A percentile compares a stretch with the other conserved stretches of the same genome.
These are phyloP conservation scores for Ajuga reptans DNA, from an alignment of 305 asterid genomes.

Conservation along the genomic window DNA sequence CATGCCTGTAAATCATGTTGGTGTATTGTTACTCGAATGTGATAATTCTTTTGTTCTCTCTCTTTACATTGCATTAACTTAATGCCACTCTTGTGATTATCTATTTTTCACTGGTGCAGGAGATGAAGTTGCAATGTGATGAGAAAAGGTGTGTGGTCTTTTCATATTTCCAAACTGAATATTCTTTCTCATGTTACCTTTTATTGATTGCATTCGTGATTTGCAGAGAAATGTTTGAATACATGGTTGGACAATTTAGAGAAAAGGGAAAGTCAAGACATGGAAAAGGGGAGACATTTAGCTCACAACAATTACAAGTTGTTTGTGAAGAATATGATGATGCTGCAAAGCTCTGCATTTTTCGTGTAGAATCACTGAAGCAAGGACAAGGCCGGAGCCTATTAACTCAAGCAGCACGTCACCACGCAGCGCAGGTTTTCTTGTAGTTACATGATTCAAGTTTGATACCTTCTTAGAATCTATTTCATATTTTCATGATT, in stretches of 20 bases:
- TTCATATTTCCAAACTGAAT: conserved; percentile 3
- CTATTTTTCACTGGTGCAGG: conserved; percentile 49
- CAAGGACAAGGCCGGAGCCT: conserved; percentile 89
- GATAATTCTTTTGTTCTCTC: neutral
- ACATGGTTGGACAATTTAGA: conserved; percentile 59
- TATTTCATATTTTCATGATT: conserved; percentile 17
- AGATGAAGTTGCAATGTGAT: conserved; percentile 90
- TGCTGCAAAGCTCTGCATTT: conserved; percentile 71
- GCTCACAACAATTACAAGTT: conserved; percentile 64
- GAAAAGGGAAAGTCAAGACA: conserved; percentile 67
- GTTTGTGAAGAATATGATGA: conserved; percentile 88
- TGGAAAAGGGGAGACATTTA: conserved; percentile 71
- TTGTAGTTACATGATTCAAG: conserved; percentile 18
- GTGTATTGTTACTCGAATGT: neutral
- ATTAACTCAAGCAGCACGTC: conserved; percentile 91
- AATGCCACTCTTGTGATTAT: conserved; percentile 17
- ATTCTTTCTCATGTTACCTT: conserved; percentile 2
- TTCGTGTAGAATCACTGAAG: conserved; percentile 89
- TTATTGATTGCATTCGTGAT: conserved; percentile 29
- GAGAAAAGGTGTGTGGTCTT: conserved; percentile 62
- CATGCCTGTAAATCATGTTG: neutral
- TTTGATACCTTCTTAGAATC: conserved; percentile 1
- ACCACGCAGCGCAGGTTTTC: conserved; percentile 88
- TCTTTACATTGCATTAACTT: neutral
- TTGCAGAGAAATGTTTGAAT: conserved; percentile 68